Evolutionary conservation across 2,329 filamentous ascomycete genomes (phyloP).

Genomic region (Diaporthe vexans): DNA sequence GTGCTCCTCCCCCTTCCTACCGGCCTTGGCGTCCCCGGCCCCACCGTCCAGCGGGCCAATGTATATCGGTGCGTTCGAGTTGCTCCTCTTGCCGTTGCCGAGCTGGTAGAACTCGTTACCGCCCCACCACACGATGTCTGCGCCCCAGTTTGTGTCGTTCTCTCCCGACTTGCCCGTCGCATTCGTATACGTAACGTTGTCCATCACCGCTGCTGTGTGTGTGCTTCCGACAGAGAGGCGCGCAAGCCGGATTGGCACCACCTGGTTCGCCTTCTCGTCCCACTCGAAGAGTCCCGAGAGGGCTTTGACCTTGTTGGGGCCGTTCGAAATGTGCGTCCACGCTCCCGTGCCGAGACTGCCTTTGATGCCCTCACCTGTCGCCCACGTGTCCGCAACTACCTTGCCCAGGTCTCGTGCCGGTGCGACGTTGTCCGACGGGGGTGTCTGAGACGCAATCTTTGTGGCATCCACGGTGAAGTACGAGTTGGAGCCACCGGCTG

Average conservation of each 20-base stretch:
- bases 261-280: slow-evolving; percentile 77
- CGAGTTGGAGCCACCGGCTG: slow-evolving; percentile 87
- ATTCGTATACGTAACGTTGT: slow-evolving; percentile 80
- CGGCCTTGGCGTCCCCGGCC: slow-evolving; percentile 69
- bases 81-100: slow-evolving; percentile 90
- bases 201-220: slow-evolving; percentile 86
- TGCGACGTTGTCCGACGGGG: slow-evolving; percentile 54
- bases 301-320: slow-evolving; percentile 83
- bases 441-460: slow-evolving; percentile 62
- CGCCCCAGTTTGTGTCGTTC: slow-evolving; percentile 88
- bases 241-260: slow-evolving; percentile 83
- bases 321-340: slow-evolving; percentile 88
- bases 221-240: slow-evolving; percentile 82
- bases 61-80: slow-evolving; percentile 81
- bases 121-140: slow-evolving; percentile 93
- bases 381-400: slow-evolving; percentile 84
- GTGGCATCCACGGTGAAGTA: slow-evolving; percentile 89
- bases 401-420: slow-evolving; percentile 61
- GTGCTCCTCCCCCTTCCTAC: slow-evolving; percentile 74
- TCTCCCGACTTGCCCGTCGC: slow-evolving; percentile 64
- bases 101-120: slow-evolving; percentile 95
- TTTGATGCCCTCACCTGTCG: slow-evolving; percentile 87
- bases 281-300: slow-evolving; percentile 90
- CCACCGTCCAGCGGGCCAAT: slow-evolving; percentile 80
- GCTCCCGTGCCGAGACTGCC: slow-evolving; percentile 87